Base-by-base conservation (phyloP, 306 rosid species). In the Rubus parviflorus region DNA sequence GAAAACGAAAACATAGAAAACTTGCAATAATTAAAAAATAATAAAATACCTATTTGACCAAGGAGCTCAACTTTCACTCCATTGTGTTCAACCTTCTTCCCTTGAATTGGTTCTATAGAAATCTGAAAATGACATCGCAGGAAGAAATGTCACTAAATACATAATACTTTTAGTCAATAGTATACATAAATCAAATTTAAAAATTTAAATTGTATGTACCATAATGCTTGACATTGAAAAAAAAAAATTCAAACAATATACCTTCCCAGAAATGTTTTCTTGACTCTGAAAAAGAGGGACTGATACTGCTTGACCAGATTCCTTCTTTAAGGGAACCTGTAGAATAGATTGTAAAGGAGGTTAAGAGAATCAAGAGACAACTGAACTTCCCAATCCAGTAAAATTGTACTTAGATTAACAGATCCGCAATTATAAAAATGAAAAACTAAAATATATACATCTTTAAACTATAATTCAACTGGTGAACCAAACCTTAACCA, bases 221-320 rank as follows among this genome's bases (percentile, higher is more conserved):
- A 35, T 35, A 58, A 72, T 46, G 17, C 11, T 77, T 74, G 57
- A 49, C 46, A 78, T 38, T 74, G 16, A 74, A 41, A 17, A 46
- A 25, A 41, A 77, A 15, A 41, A 11, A 49, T 72, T 72, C 64
- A 81, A 64, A 75, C 46, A 53, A 57, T 19, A 81, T 88, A 96
- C 99, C 97, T 92, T 89, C 77, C 99, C 99, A 75, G 86, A 86
- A 87, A 96, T 96, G 83, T 90, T 96, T 86, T 96, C 99, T 80
- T 96, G 99, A 86, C 99, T 96, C 23, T 92, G 96, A 82, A 96
- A 96, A 75, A 96, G 98, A 38, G 99, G 99, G 52, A 86, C 97
- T 78, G 86, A 75, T 61, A 89, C 94, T 42, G 88, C 85, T 72
- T 96, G 98, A 54, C 99, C 99, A 83, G 80, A 90, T 84, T 96